Conservation (phyloP, 73 alveolate genomes). For the Paramecium primaurelia region DNA sequence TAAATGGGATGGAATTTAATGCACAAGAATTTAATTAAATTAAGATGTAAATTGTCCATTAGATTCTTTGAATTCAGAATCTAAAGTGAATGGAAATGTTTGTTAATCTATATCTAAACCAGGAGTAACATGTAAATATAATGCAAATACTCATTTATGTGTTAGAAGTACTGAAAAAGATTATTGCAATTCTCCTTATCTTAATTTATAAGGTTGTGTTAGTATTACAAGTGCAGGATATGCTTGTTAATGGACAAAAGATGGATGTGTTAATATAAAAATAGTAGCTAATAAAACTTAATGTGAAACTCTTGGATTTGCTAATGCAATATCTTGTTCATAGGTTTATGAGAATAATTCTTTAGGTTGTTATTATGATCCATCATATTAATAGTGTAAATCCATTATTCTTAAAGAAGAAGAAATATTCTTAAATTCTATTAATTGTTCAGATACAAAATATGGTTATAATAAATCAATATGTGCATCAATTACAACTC, state of each 20-base stretch:
- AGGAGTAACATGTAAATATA: neutral
- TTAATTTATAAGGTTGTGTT: neutral
- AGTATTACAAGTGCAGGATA: neutral
- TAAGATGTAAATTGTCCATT: neutral
- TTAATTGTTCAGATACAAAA: neutral
- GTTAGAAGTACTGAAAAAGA: neutral
- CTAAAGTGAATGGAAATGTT: neutral
- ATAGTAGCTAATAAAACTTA: neutral
- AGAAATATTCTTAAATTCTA: neutral
- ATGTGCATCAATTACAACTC: neutral
- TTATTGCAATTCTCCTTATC: neutral
- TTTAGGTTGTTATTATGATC: neutral
- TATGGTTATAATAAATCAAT: neutral
- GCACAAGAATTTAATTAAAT: neutral
- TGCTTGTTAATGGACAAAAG: neutral
- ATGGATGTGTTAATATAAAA: neutral
- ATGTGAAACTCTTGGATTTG: neutral
- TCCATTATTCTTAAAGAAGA: neutral
- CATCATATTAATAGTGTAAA: neutral
- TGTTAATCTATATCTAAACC: neutral
- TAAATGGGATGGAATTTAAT: neutral
- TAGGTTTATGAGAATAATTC: neutral
- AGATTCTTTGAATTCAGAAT: neutral
- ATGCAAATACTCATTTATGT: neutral
- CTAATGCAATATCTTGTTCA: constrained; percentile 24